Base-by-base conservation (phyloP, 768 basidiomycete species). In the Termitomyces sp. region DNA sequence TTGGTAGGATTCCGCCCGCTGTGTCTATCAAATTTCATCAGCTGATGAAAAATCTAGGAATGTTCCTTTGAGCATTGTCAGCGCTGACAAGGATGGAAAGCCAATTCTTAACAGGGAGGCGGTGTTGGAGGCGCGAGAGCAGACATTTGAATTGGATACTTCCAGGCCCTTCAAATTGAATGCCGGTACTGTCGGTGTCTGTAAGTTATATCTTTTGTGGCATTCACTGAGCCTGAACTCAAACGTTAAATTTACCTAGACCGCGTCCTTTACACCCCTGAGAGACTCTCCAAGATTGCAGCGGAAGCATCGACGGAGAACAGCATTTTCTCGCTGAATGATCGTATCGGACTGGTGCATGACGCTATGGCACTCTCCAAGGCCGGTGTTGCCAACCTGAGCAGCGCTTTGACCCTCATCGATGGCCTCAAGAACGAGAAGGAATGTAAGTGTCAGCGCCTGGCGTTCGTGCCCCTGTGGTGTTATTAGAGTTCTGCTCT, bases 131-230 rank as follows among this genome's bases (percentile, higher is more conserved):
- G 79, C 84, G 46, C 83, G 93, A 37, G 87, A 93, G 69, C 80
- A 79, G 39, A 78, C 76, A 20, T 81, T 95, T 63, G 70, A 82
- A 20, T 64, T 98, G n/a, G 87, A 93, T 69, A 90, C 85, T 13
- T 83, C 73, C 69, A 84, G 82, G 67, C 77, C 85, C 5, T 98
- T 88, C 81, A 98, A 98, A 74, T 75, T 98, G 60, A 98, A 98
- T 68, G 89, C 88, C 3, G 88, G 88, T 42, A 95, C 93, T 0
- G 82, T 83, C 51, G 94, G 95, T 58, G 91, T 96, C 64, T 98
- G 93, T 93, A 64, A 61, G 93, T 79, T 60, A 20, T 56, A 13
- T 46, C 22, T 51, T 49, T 57, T 46, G 20, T 22, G 44, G 24
- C 53, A 13, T n/a, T 7, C 34, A 47, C 12, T n/a, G n/a, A 30